Base-by-base conservation (phyloP, 768 basidiomycete genomes). In the Tulasnella calospora region DNA sequence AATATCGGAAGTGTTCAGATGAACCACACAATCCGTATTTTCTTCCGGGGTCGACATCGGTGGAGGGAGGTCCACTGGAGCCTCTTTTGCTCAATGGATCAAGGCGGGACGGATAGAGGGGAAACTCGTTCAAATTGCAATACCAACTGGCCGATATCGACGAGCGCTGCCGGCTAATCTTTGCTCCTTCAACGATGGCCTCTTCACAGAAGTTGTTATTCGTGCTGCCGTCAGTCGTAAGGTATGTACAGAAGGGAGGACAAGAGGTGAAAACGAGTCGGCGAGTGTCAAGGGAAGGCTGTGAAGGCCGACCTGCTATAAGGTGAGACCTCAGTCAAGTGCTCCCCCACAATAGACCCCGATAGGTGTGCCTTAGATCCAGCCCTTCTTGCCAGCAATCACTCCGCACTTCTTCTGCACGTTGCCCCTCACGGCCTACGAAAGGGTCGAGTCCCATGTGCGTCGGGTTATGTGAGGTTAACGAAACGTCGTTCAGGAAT, bases 1-100 rank as follows among this genome's bases (percentile, higher is more conserved):
- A 73, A 78, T 74, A 40, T 78, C 47, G 21, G 74, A 33, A 12
- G 78, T 78, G 72, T 57, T 74, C 44, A 78, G 36, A 10, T 38
- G 35, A 17, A 46, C 33, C 30, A 74, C 40, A 35, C 78, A 78
- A 19, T 35, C 71, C 67, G 76, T 72, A 51, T 78, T 67, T 38
- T 23, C 55, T 8, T 76, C 55, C 71, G 35, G 9, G n/a, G 55
- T 19, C 55, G 55, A 3, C 55, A 61, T 61, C 3, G 57, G 7
- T 30, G 57, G 57, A 61, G n/a, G 23, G 57, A 61, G 46, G 46
- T 7, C 40, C 51, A 55, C 19, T 27, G 51, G 51, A 9, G 51
- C 21, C 30, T 61, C 57, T 27, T 30, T 61, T 30, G 23, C 57
- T 61, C 30, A 3, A 8, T 61, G 30, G 30, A n/a, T 61, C 6